Percentiles rank a stretch among this genome's conserved stretches.
phyloP scores from a whole-genome alignment of 2,329 filamentous ascomycete species.

The Lojkania enalia region DNA sequence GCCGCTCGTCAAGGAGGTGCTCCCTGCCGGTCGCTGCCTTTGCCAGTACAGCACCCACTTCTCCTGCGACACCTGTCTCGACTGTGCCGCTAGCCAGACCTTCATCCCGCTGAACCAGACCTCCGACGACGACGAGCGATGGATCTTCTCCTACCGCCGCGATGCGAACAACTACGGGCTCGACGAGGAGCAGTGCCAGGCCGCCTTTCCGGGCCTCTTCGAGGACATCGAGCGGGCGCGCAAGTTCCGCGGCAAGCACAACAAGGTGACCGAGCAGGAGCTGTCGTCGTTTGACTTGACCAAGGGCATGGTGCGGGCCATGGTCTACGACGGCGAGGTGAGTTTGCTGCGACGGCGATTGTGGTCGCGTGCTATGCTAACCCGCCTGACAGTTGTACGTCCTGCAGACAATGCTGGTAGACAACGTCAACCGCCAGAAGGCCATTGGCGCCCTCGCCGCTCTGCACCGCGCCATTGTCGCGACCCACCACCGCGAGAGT shows the following conservation, averaged over 20 bases:
- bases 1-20: constrained; percentile 34
- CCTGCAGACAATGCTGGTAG: constrained; percentile 37
- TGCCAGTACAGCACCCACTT: constrained; percentile 39
- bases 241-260: constrained; percentile 25
- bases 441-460: constrained; percentile 33
- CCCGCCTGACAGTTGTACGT: constrained; percentile 30
- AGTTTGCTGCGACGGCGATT: constrained; percentile 1
- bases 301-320: constrained; percentile 39
- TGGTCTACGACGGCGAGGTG: constrained; percentile 38
- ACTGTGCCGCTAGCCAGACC: constrained; percentile 33
- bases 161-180: constrained; percentile 37
- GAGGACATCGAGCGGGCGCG: constrained; percentile 36
- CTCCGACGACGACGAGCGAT: constrained; percentile 23
- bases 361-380: background rate
- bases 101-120: constrained; percentile 22
- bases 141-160: constrained; percentile 34
- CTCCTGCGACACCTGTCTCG: constrained; percentile 35
- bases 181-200: constrained; percentile 34
- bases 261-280: constrained; percentile 31
- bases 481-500: constrained; percentile 23
- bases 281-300: constrained; percentile 32
- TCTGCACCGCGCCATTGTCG: constrained; percentile 34
- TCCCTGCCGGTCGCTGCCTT: constrained; percentile 38
- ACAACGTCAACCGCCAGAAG: constrained; percentile 41
- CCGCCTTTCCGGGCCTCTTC: constrained; percentile 36